phyloP scores from a whole-genome alignment of 2,329 filamentous ascomycete species.

The Elsinoe necatrix region DNA sequence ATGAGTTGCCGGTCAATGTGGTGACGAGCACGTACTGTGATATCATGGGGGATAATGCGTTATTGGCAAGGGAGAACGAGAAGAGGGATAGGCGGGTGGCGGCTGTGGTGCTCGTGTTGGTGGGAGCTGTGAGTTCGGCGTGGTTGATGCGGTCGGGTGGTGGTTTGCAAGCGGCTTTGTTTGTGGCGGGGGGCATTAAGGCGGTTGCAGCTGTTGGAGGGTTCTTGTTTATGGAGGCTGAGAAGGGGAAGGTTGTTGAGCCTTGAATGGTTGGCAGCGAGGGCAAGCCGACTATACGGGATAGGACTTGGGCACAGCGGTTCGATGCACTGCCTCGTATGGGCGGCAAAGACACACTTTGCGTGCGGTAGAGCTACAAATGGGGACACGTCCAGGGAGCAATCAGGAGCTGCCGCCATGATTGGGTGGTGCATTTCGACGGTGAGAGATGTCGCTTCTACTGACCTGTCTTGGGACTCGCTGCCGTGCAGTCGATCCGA shows the following conservation, averaged over 20 bases:
- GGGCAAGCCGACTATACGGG: background rate
- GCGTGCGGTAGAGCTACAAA: too few species aligned
- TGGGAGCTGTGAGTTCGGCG: conserved; percentile 41
- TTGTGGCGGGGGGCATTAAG: conserved; percentile 42
- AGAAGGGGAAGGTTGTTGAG: background rate
- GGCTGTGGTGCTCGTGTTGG: conserved; percentile 40
- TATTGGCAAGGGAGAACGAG: conserved; percentile 42
- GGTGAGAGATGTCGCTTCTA: too few species aligned
- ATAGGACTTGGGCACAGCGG: too few species aligned
- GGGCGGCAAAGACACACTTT: too few species aligned
- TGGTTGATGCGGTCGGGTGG: conserved; percentile 41
- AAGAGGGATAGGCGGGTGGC: conserved; percentile 44
- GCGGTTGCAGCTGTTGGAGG: conserved; percentile 30
- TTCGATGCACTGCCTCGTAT: too few species aligned
- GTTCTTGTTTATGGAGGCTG: conserved; percentile 20
- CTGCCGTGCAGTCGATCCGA: too few species aligned
- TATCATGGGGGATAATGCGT: conserved; percentile 42
- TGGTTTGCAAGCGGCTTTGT: conserved; percentile 38
- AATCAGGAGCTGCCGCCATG: too few species aligned
- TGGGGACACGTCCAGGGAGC: too few species aligned
- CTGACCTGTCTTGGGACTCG: too few species aligned
- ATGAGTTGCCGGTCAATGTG: conserved; percentile 48
- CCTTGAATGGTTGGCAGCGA: background rate
- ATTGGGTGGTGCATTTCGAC: too few species aligned
- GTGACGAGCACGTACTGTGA: conserved; percentile 49